Evolutionary conservation across 768 basidiomycete genomes (phyloP).

Genomic region (Mycena alexandri): DNA sequence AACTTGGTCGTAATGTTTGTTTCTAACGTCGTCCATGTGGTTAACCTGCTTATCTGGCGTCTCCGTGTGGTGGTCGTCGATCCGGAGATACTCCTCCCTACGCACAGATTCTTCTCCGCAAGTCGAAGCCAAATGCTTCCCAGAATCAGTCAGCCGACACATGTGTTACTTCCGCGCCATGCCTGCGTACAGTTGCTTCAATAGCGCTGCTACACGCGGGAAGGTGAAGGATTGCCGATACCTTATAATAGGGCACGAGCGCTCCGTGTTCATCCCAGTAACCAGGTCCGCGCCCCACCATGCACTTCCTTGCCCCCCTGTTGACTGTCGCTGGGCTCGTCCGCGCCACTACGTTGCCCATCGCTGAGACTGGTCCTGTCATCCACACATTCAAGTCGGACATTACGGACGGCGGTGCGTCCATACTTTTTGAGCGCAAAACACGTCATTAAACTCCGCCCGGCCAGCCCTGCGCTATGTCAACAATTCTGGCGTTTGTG

Average conservation of each 20-base stretch:
- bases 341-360: constrained; percentile 15
- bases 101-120: no score
- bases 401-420: constrained; percentile 18
- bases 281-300: constrained; percentile 3
- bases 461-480: constrained; percentile 42
- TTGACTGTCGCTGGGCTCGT: constrained; percentile 18
- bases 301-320: constrained; percentile 28
- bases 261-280: constrained; percentile 1
- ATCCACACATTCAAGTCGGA: constrained; percentile 22
- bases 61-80: no score
- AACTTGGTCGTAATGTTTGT: no score
- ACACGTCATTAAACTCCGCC: neutral
- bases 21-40: no score
- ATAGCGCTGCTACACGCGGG: constrained; percentile 13
- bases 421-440: neutral
- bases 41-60: no score
- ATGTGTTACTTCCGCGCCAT: no score
- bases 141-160: no score
- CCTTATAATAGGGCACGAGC: neutral
- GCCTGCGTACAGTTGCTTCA: no score
- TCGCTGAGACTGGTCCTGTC: constrained; percentile 8
- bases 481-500: constrained; percentile 64
- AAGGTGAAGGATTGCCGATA: neutral
- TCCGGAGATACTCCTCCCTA: no score
- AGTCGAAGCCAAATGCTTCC: no score